Evolutionary conservation across 116 monocot species (phyloP).

Genomic region (Zostera marina): DNA sequence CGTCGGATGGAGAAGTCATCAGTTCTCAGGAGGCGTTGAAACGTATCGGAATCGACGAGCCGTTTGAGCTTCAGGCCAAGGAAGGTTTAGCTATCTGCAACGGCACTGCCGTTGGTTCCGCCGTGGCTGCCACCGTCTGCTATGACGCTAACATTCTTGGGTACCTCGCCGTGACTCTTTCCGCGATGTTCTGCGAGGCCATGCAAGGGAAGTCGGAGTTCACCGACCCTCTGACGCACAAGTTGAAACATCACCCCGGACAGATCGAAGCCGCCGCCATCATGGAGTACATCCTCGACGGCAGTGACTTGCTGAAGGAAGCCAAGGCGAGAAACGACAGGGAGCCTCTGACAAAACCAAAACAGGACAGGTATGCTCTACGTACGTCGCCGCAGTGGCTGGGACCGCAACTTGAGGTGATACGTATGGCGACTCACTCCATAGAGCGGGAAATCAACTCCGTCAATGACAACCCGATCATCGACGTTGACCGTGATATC

Average conservation of each 20-base stretch:
- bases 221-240: conserved; percentile 22
- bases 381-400: conserved; percentile 22
- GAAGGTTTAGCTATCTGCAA: conserved; percentile 28
- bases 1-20: conserved; percentile 6
- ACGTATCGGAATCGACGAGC: conserved; percentile 5
- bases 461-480: conserved; percentile 31
- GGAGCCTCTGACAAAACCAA: conserved; percentile 22
- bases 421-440: conserved; percentile 17
- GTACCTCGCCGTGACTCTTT: conserved; percentile 11
- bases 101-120: conserved; percentile 28
- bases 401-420: conserved; percentile 23
- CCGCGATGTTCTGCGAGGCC: conserved; percentile 24
- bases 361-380: conserved; percentile 21
- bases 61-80: conserved; percentile 22
- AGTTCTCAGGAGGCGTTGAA: conserved; percentile 14
- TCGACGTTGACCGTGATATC: conserved; percentile 21
- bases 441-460: conserved; percentile 34
- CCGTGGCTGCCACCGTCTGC: conserved; percentile 19
- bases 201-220: conserved; percentile 34
- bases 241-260: conserved; percentile 32
- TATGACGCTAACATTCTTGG: conserved; percentile 19
- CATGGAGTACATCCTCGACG: conserved; percentile 23
- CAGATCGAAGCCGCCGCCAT: conserved; percentile 31
- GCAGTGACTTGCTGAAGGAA: conserved; percentile 16
- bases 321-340: conserved; percentile 12